A percentile compares a stretch with the other conserved stretches of the same genome.
Evolutionary conservation across 805 yeast genomes (phyloP).

Genomic region (Lipomyces chichibuensis): DNA sequence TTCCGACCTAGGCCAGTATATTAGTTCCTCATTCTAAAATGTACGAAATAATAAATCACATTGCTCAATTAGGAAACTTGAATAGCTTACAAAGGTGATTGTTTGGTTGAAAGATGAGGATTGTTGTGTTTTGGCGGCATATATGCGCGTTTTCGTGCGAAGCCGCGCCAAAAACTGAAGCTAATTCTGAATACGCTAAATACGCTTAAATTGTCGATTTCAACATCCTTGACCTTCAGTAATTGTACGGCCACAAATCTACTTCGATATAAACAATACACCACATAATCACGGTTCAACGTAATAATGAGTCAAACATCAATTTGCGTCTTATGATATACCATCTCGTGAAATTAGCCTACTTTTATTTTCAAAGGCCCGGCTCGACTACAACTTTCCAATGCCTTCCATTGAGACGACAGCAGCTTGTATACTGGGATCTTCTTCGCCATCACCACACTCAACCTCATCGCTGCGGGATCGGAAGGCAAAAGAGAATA

Average conservation of each 20-base stretch:
- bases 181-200: no score
- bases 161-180: no score
- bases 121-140: neutral
- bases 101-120: neutral
- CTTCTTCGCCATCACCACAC: neutral
- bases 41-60: neutral
- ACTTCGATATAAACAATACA: neutral
- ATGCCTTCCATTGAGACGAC: slow-evolving; percentile 25
- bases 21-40: neutral
- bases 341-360: neutral
- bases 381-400: neutral
- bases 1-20: neutral
- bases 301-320: neutral
- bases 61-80: neutral
- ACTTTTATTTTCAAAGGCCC: neutral
- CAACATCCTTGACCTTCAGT: no score
- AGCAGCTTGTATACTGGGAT: slow-evolving; percentile 17
- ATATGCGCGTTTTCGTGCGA: neutral
- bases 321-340: neutral
- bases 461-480: neutral
- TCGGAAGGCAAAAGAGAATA: neutral
- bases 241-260: neutral
- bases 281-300: neutral
- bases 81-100: neutral
- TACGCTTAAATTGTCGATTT: no score